A percentile compares a stretch with the other conserved stretches of the same genome.
phyloP scores from a whole-genome alignment of 176 grass and related monocot species.

The Aegilops umbellulata region DNA sequence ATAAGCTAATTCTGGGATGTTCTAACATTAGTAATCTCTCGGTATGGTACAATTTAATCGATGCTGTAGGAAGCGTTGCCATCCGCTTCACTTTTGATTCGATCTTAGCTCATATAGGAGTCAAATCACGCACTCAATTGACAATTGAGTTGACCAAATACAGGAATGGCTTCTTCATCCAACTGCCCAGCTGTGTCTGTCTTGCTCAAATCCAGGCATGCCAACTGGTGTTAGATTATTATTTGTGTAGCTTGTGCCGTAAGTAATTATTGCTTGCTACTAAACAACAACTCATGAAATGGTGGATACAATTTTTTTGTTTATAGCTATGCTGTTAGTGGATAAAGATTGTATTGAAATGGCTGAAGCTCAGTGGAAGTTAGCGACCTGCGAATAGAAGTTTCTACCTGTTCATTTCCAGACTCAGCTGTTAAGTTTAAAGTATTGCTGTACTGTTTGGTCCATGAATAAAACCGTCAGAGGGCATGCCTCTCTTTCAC shows the following conservation, averaged over 20 bases:
- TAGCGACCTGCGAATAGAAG: not conserved
- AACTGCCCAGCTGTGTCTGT: not conserved
- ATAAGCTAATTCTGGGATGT: not conserved
- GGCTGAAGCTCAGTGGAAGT: not conserved
- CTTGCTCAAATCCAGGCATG: constrained; percentile 1
- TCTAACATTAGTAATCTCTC: not conserved
- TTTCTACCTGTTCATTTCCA: not conserved
- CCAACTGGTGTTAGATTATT: not conserved
- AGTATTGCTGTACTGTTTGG: constrained; percentile 2
- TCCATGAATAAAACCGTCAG: not conserved
- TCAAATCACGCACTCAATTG: not conserved
- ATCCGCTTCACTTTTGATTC: not conserved
- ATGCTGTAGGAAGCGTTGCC: not conserved
- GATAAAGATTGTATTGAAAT: not conserved
- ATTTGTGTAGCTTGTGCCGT: not conserved
- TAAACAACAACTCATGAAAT: not conserved
- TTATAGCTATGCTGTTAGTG: not conserved
- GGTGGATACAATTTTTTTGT: not conserved
- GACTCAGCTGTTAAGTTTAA: not conserved
- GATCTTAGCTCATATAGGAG: constrained; percentile 1
- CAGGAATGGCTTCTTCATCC: not conserved
- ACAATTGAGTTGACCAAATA: not conserved
- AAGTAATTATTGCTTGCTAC: not conserved
- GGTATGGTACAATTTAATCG: not conserved
- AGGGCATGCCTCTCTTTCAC: not conserved